Conservation (phyloP, 768 basidiomycete genomes). For the Mycena pura region DNA sequence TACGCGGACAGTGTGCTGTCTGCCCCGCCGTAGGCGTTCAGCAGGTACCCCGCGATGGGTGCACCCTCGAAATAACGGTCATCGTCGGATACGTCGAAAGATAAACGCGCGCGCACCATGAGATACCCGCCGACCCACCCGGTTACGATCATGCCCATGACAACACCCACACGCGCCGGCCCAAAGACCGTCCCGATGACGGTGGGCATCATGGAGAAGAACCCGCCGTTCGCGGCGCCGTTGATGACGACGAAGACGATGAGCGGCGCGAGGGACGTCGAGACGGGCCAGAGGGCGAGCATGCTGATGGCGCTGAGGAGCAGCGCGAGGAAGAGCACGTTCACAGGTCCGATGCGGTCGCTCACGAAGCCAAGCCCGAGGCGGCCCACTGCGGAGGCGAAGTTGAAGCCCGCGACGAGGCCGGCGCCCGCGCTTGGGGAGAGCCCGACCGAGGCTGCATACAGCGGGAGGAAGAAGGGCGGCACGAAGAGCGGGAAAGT, state of each 20-base stretch:
- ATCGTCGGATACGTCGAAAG: neutral
- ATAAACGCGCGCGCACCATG: slow-evolving; percentile 14
- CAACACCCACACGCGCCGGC: slow-evolving; percentile 32
- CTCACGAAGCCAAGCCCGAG: slow-evolving; percentile 35
- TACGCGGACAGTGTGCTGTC: slow-evolving; percentile 30
- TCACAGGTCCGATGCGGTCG: slow-evolving; percentile 39
- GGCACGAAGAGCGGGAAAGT: slow-evolving; percentile 45
- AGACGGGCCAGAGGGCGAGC: slow-evolving; percentile 37
- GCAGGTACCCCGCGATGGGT: slow-evolving; percentile 36
- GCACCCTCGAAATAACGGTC: slow-evolving; percentile 27
- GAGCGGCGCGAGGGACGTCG: slow-evolving; percentile 31
- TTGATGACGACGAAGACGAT: slow-evolving; percentile 34
- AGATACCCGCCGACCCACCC: slow-evolving; percentile 38
- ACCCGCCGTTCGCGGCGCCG: slow-evolving; percentile 39
- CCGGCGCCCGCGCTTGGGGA: slow-evolving; percentile 31
- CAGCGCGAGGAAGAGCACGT: slow-evolving; percentile 34
- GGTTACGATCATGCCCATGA: slow-evolving; percentile 40
- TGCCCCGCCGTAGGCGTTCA: slow-evolving; percentile 34
- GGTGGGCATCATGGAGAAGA: slow-evolving; percentile 41
- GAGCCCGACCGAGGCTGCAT: slow-evolving; percentile 36
- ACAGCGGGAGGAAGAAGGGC: slow-evolving; percentile 44
- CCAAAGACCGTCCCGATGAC: slow-evolving; percentile 39
- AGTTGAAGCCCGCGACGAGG: slow-evolving; percentile 41
- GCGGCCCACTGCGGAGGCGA: slow-evolving; percentile 41
- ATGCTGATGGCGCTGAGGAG: slow-evolving; percentile 37